Conservation (phyloP, 2,329 filamentous ascomycete genomes). For the Arthroderma sp. region DNA sequence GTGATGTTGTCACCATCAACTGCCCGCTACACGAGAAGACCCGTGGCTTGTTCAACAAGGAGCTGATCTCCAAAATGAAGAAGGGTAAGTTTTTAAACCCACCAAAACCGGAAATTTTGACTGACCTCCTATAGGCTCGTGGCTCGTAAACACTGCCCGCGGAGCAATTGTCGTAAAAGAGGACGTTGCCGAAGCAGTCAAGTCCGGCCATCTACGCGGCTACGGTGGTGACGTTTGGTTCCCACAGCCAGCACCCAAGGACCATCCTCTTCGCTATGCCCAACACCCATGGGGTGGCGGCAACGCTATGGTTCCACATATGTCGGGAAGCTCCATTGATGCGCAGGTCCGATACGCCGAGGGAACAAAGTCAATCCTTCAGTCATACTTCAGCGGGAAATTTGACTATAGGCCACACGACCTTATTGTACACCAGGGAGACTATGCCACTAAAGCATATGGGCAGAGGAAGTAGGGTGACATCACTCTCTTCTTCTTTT, state of each 20-base stretch:
- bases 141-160: constrained; percentile 97
- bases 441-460: constrained; percentile 92
- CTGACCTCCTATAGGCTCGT: constrained; percentile 48
- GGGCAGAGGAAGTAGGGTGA: constrained; percentile 48
- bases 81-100: constrained; percentile 44
- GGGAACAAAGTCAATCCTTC: constrained; percentile 77
- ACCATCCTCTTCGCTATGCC: constrained; percentile 84
- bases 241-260: constrained; percentile 88
- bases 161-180: constrained; percentile 99
- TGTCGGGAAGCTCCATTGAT: constrained; percentile 97
- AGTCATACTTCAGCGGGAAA: constrained; percentile 78
- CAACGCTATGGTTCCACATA: constrained; percentile 98
- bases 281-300: constrained; percentile 93
- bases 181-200: constrained; percentile 87
- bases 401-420: constrained; percentile 83
- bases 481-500: too few relatives aligned
- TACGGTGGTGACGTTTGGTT: constrained; percentile 57
- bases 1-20: constrained; percentile 98
- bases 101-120: constrained; percentile 4
- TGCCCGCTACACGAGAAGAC: constrained; percentile 99
- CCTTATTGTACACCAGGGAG: constrained; percentile 75
- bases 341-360: constrained; percentile 85
- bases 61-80: constrained; percentile 98
- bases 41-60: constrained; percentile 93
- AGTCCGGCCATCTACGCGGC: constrained; percentile 58